Evolutionary conservation across 2,329 filamentous ascomycete genomes (phyloP).

Genomic region (Trichoderma oligosporum): DNA sequence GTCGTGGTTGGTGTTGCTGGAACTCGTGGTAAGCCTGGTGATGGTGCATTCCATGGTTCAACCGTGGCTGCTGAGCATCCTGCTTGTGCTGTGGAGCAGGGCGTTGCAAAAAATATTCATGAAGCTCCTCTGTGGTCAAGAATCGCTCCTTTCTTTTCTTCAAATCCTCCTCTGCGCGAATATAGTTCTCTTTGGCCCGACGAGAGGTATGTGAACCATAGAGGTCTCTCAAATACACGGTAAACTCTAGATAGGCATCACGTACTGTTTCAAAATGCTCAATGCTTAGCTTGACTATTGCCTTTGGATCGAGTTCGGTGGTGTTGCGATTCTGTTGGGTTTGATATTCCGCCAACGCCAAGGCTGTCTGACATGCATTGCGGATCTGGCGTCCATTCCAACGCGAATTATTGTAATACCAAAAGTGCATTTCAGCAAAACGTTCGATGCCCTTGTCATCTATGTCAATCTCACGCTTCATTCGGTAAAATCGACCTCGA

Average conservation of each 20-base stretch:
- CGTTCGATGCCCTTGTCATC: neutral
- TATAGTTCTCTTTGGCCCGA: conserved; percentile 1
- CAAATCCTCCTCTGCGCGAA: neutral
- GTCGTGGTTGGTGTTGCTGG: too few relatives aligned
- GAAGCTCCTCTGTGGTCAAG: too few relatives aligned
- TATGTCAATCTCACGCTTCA: neutral
- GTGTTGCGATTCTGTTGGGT: conserved; percentile 25
- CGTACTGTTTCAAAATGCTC: conserved; percentile 24
- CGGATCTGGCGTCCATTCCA: conserved; percentile 24
- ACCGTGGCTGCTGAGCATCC: too few relatives aligned
- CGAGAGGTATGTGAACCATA: neutral
- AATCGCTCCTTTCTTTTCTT: too few relatives aligned
- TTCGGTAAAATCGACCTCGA: conserved; percentile 21
- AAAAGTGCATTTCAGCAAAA: neutral
- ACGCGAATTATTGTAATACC: conserved; percentile 1
- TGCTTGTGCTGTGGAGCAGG: too few relatives aligned
- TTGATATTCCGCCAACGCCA: conserved; percentile 34
- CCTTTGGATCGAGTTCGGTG: neutral
- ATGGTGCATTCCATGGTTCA: too few relatives aligned
- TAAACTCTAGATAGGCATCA: conserved; percentile 25
- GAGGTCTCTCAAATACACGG: conserved; percentile 22
- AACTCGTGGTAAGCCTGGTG: too few relatives aligned
- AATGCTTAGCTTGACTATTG: conserved; percentile 20
- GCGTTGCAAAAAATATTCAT: too few relatives aligned
- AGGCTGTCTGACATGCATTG: conserved; percentile 21